phyloP scores from a whole-genome alignment of 2,329 filamentous ascomycete genomes.

The Ceratocystiopsis brevicomis region DNA sequence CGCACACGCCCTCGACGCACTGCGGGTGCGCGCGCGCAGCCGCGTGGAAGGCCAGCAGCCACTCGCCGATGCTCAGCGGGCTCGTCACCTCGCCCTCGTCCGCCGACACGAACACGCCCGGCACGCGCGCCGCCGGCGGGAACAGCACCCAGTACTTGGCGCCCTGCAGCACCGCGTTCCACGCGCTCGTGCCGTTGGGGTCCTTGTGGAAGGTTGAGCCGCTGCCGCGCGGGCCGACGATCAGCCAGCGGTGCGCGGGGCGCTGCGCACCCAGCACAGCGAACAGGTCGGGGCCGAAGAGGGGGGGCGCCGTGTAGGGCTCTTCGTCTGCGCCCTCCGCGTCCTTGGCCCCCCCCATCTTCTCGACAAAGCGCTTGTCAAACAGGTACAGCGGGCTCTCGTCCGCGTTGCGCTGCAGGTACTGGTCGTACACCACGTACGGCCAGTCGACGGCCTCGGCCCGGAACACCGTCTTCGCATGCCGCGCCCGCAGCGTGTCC shows the following conservation, averaged over 20 bases:
- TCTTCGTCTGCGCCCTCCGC: slow-evolving; percentile 18
- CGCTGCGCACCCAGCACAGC: slow-evolving; percentile 56
- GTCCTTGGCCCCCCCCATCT: too few species aligned
- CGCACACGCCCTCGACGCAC: slow-evolving; percentile 72
- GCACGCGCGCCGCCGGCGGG: slow-evolving; percentile 56
- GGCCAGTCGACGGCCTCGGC: slow-evolving; percentile 92
- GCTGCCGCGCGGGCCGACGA: slow-evolving; percentile 69
- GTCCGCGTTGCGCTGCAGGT: slow-evolving; percentile 62
- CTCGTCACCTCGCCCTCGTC: slow-evolving; percentile 89
- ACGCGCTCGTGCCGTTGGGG: slow-evolving; percentile 56
- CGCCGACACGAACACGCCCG: slow-evolving; percentile 73
- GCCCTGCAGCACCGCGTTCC: slow-evolving; percentile 83
- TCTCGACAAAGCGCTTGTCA: slow-evolving; percentile 69
- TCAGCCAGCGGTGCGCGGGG: slow-evolving; percentile 82
- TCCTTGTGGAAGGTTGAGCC: slow-evolving; percentile 92
- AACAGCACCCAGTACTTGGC: slow-evolving; percentile 99
- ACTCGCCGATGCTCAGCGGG: slow-evolving; percentile 90
- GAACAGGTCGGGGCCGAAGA: slow-evolving; percentile 78
- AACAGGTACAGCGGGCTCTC: slow-evolving; percentile 90
- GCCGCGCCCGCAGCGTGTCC: slow-evolving; percentile 43
- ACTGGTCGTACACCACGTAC: slow-evolving; percentile 59
- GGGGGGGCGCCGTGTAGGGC: slow-evolving; percentile 62
- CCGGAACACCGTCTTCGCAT: slow-evolving; percentile 52
- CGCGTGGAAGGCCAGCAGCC: slow-evolving; percentile 74
- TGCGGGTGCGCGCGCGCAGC: slow-evolving; percentile 59